phyloP scores from a whole-genome alignment of 768 basidiomycete species.

The Candolleomyces aberdarensis region DNA sequence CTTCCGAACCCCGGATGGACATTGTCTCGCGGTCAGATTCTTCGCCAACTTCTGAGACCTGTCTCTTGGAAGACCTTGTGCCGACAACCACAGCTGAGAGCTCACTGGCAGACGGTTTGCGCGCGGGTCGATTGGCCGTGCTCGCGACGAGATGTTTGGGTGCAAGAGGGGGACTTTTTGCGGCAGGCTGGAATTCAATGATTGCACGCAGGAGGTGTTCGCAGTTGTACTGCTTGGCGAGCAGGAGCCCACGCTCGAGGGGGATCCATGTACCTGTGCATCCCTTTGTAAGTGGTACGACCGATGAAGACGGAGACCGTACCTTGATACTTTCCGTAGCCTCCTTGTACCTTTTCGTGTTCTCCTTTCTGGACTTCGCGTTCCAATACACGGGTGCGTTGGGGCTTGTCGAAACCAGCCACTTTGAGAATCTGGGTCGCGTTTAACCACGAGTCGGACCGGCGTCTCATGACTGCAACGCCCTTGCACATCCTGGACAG shows the following conservation, averaged over 20 bases:
- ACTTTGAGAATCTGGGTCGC: constrained; percentile 99
- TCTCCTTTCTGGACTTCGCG: constrained; percentile 98
- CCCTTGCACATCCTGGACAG: constrained; percentile 86
- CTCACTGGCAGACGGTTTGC: constrained; percentile 41
- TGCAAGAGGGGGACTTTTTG: constrained; percentile 90
- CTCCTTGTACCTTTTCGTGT: constrained; percentile 99
- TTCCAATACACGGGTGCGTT: constrained; percentile 94
- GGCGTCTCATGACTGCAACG: constrained; percentile 96
- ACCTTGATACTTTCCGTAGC: constrained; percentile 99
- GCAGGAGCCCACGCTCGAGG: constrained; percentile 78
- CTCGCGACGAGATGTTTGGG: constrained; percentile 92
- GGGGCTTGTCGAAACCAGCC: constrained; percentile 98
- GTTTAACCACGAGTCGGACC: constrained; percentile 96
- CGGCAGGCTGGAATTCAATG: constrained; percentile 88
- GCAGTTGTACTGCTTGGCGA: constrained; percentile 93
- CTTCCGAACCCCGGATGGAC: constrained; percentile 76
- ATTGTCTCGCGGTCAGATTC: constrained; percentile 61
- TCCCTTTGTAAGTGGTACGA: constrained; percentile 13
- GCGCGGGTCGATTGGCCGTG: constrained; percentile 48
- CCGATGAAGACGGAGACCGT: constrained; percentile 19
- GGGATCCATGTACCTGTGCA: constrained; percentile 95
- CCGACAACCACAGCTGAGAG: constrained; percentile 36
- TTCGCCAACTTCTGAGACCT: constrained; percentile 45
- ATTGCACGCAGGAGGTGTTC: constrained; percentile 85
- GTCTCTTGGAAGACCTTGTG: constrained; percentile 63